phyloP scores from a whole-genome alignment of 2,329 filamentous ascomycete species.

The Fusarium armeniacum region DNA sequence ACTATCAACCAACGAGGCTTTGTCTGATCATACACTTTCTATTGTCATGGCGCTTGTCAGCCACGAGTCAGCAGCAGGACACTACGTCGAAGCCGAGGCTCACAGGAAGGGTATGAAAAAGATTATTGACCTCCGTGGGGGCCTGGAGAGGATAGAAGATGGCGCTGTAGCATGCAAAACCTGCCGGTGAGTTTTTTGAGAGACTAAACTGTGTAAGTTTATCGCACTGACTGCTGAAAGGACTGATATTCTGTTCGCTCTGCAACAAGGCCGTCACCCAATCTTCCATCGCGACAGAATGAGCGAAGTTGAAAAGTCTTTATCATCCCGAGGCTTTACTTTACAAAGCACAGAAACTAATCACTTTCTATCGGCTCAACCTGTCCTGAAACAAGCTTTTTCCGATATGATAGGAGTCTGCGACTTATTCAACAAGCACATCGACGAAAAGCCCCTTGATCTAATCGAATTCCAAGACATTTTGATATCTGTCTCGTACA shows the following conservation, averaged over 20 bases:
- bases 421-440: conserved; percentile 5
- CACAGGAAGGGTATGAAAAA: conserved; percentile 10
- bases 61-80: conserved; percentile 8
- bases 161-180: not conserved
- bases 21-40: conserved; percentile 5
- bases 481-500: conserved; percentile 1
- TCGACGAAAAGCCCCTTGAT: not conserved
- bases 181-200: not conserved
- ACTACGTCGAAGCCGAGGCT: conserved; percentile 6
- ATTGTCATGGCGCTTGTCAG: conserved; percentile 12
- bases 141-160: not conserved
- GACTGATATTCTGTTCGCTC: conserved; percentile 17
- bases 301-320: rapidly evolving
- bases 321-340: not conserved
- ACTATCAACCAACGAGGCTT: not conserved
- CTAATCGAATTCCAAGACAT: conserved; percentile 18
- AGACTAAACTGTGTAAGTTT: no score
- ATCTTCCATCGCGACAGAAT: conserved; percentile 1
- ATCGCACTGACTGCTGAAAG: not conserved
- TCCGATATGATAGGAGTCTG: not conserved
- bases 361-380: rapidly evolving
- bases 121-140: conserved; percentile 15
- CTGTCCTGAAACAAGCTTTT: not conserved
- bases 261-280: conserved; percentile 1
- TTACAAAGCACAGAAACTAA: rapidly evolving